Evolutionary conservation across 768 basidiomycete species (phyloP).

Genomic region (Tricholoma matsutake): DNA sequence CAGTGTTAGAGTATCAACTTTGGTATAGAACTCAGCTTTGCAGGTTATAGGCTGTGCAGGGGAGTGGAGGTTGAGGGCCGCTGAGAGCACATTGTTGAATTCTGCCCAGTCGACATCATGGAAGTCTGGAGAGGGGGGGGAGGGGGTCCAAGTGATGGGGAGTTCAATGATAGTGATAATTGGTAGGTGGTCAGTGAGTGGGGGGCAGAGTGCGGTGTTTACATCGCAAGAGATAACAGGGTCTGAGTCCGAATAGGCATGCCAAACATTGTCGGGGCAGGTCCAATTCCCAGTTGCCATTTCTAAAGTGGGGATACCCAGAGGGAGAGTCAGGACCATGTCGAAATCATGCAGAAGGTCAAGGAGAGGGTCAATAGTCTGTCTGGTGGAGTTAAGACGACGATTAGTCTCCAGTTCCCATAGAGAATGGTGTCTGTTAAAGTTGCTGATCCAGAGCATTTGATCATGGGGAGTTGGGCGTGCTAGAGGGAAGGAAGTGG

Average conservation of each 20-base stretch:
- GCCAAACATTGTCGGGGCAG: not conserved
- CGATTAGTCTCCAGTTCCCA: slow-evolving; percentile 5
- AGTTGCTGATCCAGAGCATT: not conserved
- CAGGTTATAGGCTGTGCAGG: not conserved
- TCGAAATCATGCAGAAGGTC: not conserved
- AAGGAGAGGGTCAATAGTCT: not conserved
- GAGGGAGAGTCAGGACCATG: not conserved
- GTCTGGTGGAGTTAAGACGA: slow-evolving; percentile 1
- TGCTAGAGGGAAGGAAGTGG: not conserved
- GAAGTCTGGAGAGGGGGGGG: slow-evolving; percentile 10
- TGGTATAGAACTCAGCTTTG: slow-evolving; percentile 1
- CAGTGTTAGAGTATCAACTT: not conserved
- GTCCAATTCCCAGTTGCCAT: not conserved
- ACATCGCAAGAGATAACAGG: not conserved
- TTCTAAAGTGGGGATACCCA: not conserved
- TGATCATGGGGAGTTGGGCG: not conserved
- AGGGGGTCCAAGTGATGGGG: not conserved
- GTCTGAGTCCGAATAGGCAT: not conserved
- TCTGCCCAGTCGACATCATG: slow-evolving; percentile 17
- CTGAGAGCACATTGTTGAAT: slow-evolving; percentile 12
- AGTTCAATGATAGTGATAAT: slow-evolving; percentile 16
- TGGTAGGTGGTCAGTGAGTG: slow-evolving; percentile 32
- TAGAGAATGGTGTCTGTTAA: slow-evolving; percentile 3
- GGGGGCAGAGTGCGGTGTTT: slow-evolving; percentile 1
- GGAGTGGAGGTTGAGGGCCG: not conserved